Base-by-base conservation (phyloP, 257 asterid species). In the Cinchona pubescens region DNA sequence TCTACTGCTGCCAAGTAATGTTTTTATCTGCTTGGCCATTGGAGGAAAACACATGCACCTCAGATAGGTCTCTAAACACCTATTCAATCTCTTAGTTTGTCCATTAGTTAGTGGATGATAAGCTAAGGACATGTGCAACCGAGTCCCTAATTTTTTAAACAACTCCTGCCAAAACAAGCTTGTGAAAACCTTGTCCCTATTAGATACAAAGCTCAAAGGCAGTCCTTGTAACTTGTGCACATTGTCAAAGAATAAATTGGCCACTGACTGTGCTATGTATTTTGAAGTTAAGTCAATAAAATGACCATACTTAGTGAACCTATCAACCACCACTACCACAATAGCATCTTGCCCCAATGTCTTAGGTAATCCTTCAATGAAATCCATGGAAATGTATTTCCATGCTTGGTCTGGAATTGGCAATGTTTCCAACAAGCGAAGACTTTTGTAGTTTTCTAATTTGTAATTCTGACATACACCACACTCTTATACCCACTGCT, bases 71-170 rank as follows among this genome's bases (percentile, higher is more conserved):
- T 37, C 37, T 5, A 42, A 11, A 12, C 64, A 71, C 12, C 51
- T 46, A 5, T 71, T 71, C 1, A 73, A 21, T 6, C 69, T 73
- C 3, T 75, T 59, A 2, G 58, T 67, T 1, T 64, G 73, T 0
- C 79, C 73, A 75, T 65, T 67, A 3, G 42, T 19, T 51, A 49
- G 25, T 21, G 66, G 73, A 25, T 75, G 78, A 4, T 62, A 74
- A 6, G 78, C 2, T 0, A 51, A 42, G 3, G 32, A 61, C 0
- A 59, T 1, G 18, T 45, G 7, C 1, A 64, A 15, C 2, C 12
- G 4, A 2, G 43, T 55, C 0, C 79, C 59, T 5, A 48, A 0
- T 0, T 0, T 2, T 0, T n/a, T 34, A 2, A 75, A 65, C 2
- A 66, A 8, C 7, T 53, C 67, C 13, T 67, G n/a, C 74, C 67